phyloP scores from a whole-genome alignment of 129 eudicot species.

The Glebionis coronaria region DNA sequence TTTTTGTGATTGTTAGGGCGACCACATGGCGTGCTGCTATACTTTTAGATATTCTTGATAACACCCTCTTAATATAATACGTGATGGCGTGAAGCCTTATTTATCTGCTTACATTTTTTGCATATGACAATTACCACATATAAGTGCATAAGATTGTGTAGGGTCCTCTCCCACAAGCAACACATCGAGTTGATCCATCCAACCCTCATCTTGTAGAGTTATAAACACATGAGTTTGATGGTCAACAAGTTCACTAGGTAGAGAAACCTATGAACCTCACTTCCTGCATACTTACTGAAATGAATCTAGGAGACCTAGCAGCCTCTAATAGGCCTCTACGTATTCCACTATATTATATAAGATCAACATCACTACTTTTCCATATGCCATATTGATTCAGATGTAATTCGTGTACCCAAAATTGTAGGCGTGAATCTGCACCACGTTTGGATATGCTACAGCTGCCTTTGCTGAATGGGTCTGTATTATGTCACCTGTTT shows the following conservation, averaged over 20 bases:
- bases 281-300: slow-evolving; percentile 33
- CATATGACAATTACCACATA: slow-evolving; percentile 91
- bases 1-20: too few relatives aligned
- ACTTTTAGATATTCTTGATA: too few relatives aligned
- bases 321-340: slow-evolving; percentile 51
- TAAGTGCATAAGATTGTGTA: slow-evolving; percentile 82
- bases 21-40: too few relatives aligned
- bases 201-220: slow-evolving; percentile 62
- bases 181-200: slow-evolving; percentile 88
- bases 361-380: slow-evolving; percentile 65
- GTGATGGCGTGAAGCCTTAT: too few relatives aligned
- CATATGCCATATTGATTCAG: slow-evolving; percentile 41
- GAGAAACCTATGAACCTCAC: slow-evolving; percentile 46
- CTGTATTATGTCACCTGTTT: slow-evolving; percentile 93
- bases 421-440: slow-evolving; percentile 77
- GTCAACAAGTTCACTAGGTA: slow-evolving; percentile 58
- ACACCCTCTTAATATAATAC: too few relatives aligned
- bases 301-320: slow-evolving; percentile 41
- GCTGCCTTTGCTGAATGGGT: slow-evolving; percentile 96
- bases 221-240: slow-evolving; percentile 48
- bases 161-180: slow-evolving; percentile 99
- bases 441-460: slow-evolving; percentile 86
- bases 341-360: slow-evolving; percentile 54
- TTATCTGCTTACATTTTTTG: slow-evolving; percentile 82
- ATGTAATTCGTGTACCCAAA: slow-evolving; percentile 53